Evolutionary conservation across 306 rosid species (phyloP).

Genomic region (Cicer judaicum): DNA sequence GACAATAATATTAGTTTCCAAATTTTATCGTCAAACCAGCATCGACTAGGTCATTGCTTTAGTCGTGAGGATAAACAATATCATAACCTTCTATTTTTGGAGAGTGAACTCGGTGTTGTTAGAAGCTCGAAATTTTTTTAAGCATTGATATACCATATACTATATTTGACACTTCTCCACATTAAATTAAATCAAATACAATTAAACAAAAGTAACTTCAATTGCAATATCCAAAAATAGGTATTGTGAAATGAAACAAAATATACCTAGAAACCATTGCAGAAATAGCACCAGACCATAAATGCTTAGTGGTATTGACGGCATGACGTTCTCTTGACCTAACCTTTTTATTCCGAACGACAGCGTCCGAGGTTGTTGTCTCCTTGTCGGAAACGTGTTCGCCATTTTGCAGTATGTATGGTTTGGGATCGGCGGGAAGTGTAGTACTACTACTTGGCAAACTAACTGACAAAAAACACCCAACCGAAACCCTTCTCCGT

Average conservation of each 20-base stretch:
- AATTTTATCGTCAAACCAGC: background rate
- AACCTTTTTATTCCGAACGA: slow-evolving; percentile 48
- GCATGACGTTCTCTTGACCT: slow-evolving; percentile 59
- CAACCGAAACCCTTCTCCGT: slow-evolving; percentile 40
- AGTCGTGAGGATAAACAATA: background rate
- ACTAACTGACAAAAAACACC: slow-evolving; percentile 72
- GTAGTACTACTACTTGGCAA: slow-evolving; percentile 54
- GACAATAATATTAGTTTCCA: background rate
- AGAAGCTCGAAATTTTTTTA: background rate
- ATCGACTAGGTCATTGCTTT: background rate
- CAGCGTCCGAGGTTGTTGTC: slow-evolving; percentile 14
- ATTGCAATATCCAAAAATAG: background rate
- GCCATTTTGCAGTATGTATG: slow-evolving; percentile 52
- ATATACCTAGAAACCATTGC: slow-evolving; percentile 96
- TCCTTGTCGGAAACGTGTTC: slow-evolving; percentile 56
- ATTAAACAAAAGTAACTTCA: background rate
- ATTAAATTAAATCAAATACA: background rate
- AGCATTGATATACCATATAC: background rate
- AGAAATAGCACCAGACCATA: slow-evolving; percentile 97
- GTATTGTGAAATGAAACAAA: background rate
- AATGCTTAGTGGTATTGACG: slow-evolving; percentile 85
- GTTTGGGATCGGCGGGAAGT: slow-evolving; percentile 59
- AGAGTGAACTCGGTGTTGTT: background rate
- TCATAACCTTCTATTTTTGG: background rate
- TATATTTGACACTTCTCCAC: background rate